Base-by-base conservation (phyloP, 202 grass and related monocot genomes). In the Alloteropsis angusta region DNA sequence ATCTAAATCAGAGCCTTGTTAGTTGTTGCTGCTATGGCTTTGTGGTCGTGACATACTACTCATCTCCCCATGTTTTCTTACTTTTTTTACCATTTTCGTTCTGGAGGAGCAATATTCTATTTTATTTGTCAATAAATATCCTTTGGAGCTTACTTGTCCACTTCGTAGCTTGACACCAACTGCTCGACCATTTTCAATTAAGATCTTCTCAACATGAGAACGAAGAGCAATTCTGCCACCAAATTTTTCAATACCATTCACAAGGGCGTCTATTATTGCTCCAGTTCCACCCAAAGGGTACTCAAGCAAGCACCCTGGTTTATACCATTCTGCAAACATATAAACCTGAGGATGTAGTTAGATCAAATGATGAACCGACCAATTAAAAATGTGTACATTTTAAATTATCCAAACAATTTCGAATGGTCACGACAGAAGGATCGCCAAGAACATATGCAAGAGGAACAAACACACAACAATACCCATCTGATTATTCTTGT, bases 251-350 rank as follows among this genome's bases (percentile, higher is more conserved):
- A 99, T 80, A 47, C 96, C 96, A 1, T 82, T 75, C 87, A 95
- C 90, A 70, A 99, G 90, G 36, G 92, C 92, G 84, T 95, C 90
- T 54, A 99, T 90, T 56, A 96, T 82, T 58, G 88, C 90, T 61
- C 96, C 92, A 83, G 57, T 96, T 87, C 96, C 96, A 59, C 84
- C 68, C 15, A 95, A 32, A 57, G 96, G 92, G 38, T 99, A 96
- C 81, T 99, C 96, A 21, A 99, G 92, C 73, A 45, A 59, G 82
- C 96, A 96, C 38, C 96, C 96, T 75, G 92, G 90, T 87, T 99
- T 99, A 80, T 96, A 93, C 96, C 92, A 99, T 88, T 99, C 96
- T 82, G 92, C 96, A 99, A 99, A 99, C 96, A 99, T 99, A 76
- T 99, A 93, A 86, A 99, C 85, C 96, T 99, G 86, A 79, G 54